A percentile compares a stretch with the other conserved stretches of the same genome.
Conservation (phyloP, 805 yeast species). For the Sugiyamaella smithiae region DNA sequence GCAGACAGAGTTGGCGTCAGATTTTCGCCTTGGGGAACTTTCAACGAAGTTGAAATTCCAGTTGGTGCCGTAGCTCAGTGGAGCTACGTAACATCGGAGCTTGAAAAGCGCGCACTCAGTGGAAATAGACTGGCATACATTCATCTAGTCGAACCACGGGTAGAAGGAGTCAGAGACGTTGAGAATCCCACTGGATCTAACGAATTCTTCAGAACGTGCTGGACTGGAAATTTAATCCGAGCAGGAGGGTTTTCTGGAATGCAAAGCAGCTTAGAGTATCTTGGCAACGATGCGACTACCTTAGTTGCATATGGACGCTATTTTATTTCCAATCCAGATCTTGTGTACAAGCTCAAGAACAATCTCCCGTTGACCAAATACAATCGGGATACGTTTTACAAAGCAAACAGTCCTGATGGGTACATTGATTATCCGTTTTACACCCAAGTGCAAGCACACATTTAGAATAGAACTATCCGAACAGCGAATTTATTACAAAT, state of each 20-base stretch:
- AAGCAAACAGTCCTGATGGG: slow-evolving; percentile 7
- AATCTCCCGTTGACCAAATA: slow-evolving; percentile 43
- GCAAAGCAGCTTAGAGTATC: slow-evolving; percentile 23
- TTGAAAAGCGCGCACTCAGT: not conserved
- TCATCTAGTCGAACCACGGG: not conserved
- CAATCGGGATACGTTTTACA: slow-evolving; percentile 49
- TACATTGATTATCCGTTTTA: slow-evolving; percentile 15
- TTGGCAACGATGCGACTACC: slow-evolving; percentile 25
- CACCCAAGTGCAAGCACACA: no score
- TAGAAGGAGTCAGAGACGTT: slow-evolving; percentile 15
- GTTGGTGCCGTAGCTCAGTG: not conserved
- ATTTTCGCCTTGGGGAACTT: slow-evolving; percentile 35
- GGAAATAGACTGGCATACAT: not conserved
- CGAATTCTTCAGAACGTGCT: slow-evolving; percentile 34
- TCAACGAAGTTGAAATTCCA: not conserved
- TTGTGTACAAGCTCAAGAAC: slow-evolving; percentile 43
- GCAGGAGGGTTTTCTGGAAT: slow-evolving; percentile 38
- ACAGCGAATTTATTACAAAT: no score
- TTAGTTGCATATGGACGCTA: slow-evolving; percentile 46
- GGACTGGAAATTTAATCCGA: slow-evolving; percentile 45
- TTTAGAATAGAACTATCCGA: no score
- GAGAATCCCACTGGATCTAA: slow-evolving; percentile 17
- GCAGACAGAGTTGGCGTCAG: slow-evolving; percentile 37
- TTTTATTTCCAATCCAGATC: slow-evolving; percentile 56
- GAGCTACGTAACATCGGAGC: not conserved